Evolutionary conservation across 345 rosid species (phyloP).

Genomic region (Ricinus communis): DNA sequence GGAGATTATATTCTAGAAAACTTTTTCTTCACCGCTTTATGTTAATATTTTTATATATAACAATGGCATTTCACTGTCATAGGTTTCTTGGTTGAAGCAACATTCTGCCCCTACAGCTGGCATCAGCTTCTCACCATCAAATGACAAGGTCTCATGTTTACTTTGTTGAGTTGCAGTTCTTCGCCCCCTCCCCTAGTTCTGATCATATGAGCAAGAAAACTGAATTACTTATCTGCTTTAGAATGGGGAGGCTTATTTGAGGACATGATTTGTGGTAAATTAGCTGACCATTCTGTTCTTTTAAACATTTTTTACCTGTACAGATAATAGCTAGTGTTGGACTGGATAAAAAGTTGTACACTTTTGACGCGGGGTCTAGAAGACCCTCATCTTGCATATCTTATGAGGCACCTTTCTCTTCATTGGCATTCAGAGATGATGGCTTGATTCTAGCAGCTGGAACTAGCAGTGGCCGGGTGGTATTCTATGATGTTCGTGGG

Average conservation of each 20-base stretch:
- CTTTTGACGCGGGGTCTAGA: slow-evolving; percentile 82
- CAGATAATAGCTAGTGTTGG: slow-evolving; percentile 96
- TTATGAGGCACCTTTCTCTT: slow-evolving; percentile 93
- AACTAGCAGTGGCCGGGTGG: slow-evolving; percentile 86
- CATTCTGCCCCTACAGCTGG: slow-evolving; percentile 98
- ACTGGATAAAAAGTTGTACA: slow-evolving; percentile 89
- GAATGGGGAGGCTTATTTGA: slow-evolving; percentile 10
- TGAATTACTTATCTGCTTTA: background rate
- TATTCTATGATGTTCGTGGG: slow-evolving; percentile 91
- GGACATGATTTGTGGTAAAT: slow-evolving; percentile 3
- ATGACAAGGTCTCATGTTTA: slow-evolving; percentile 68
- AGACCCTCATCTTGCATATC: slow-evolving; percentile 68
- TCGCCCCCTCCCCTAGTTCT: background rate
- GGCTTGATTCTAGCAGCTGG: slow-evolving; percentile 92
- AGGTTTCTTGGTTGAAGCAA: slow-evolving; percentile 96
- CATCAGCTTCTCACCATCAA: slow-evolving; percentile 90
- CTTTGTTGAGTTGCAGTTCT: too few species aligned
- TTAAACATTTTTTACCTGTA: slow-evolving; percentile 20
- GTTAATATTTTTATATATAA: background rate
- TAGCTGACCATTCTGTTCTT: slow-evolving; percentile 9
- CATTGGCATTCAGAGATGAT: slow-evolving; percentile 94
- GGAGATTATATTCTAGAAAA: background rate
- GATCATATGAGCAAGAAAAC: slow-evolving; percentile 1
- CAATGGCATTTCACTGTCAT: slow-evolving; percentile 26
- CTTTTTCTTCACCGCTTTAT: background rate